A percentile compares a stretch with the other conserved stretches of the same genome.
phyloP scores from a whole-genome alignment of 2,329 filamentous ascomycete genomes.

The Pleurostoma richardsiae region DNA sequence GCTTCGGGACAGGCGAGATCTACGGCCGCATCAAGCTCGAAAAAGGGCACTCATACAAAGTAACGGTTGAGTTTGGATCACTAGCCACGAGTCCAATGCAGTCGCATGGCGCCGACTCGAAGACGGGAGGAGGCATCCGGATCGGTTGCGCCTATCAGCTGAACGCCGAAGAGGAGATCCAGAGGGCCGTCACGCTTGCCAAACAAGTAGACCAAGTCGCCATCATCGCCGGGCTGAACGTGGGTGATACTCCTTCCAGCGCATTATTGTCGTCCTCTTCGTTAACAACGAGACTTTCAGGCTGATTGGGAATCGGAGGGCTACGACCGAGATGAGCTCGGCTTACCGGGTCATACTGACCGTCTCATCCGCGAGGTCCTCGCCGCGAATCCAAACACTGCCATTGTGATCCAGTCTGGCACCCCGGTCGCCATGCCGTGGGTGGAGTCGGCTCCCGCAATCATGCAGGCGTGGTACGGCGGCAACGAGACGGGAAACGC shows the following conservation, averaged over 20 bases:
- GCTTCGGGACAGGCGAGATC: constrained; percentile 24
- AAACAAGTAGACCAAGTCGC: constrained; percentile 45
- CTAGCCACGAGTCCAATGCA: constrained; percentile 4
- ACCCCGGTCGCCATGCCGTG: constrained; percentile 52
- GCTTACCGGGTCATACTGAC: constrained; percentile 10
- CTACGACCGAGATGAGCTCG: constrained; percentile 12
- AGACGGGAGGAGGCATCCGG: constrained; percentile 35
- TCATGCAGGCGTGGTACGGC: constrained; percentile 59
- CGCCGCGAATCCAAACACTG: constrained; percentile 48
- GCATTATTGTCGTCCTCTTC: constrained; percentile 43
- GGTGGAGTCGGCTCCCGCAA: constrained; percentile 39
- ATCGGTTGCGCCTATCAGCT: constrained; percentile 34
- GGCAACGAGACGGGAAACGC: constrained; percentile 63
- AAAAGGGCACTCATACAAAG: constrained; percentile 20
- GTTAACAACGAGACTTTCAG: constrained; percentile 32
- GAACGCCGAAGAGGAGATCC: constrained; percentile 3
- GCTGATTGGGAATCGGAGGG: constrained; percentile 15
- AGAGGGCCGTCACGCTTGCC: constrained; percentile 25
- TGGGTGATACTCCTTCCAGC: too few species aligned
- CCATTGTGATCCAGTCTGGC: constrained; percentile 55
- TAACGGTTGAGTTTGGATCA: constrained; percentile 17
- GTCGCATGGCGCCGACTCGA: constrained; percentile 8
- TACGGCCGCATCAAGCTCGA: constrained; percentile 17
- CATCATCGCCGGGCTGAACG: not conserved
- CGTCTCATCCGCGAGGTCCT: constrained; percentile 41